Conservation (phyloP, 768 basidiomycete genomes). For the Nevesoporus exiguus region DNA sequence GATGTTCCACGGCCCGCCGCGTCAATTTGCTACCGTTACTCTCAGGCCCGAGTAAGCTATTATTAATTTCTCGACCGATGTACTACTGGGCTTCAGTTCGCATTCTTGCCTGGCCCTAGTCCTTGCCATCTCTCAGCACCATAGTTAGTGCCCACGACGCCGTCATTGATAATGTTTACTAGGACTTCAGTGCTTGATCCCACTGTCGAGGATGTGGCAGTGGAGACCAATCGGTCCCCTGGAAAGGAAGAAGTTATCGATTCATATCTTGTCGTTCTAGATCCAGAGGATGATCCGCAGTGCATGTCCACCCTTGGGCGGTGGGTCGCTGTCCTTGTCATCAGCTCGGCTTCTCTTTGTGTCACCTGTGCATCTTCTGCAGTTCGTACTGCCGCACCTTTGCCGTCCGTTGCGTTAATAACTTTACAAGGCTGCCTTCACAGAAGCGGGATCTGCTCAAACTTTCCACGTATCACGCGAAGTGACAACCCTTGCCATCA, state of each 20-base stretch:
- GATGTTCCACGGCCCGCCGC: background rate
- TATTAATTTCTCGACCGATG: background rate
- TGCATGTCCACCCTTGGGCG: constrained; percentile 38
- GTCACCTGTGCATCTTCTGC: constrained; percentile 56
- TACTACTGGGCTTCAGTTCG: background rate
- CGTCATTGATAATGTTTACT: constrained; percentile 4
- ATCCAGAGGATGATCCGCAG: constrained; percentile 42
- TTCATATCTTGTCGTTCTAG: constrained; percentile 35
- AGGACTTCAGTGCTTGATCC: constrained; percentile 5
- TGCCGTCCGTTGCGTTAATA: background rate
- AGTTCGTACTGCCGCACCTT: constrained; percentile 33
- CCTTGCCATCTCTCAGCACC: background rate
- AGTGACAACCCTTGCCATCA: constrained; percentile 48
- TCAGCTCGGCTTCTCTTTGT: constrained; percentile 46
- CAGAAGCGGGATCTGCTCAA: constrained; percentile 55
- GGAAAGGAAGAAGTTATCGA: constrained; percentile 5
- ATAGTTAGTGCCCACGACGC: background rate
- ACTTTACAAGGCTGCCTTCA: constrained; percentile 49
- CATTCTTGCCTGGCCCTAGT: too few species aligned
- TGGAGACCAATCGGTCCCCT: background rate
- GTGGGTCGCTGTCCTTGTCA: constrained; percentile 47
- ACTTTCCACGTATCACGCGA: constrained; percentile 52
- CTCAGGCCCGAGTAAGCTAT: constrained; percentile 3
- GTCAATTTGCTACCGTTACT: background rate
- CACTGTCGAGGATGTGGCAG: constrained; percentile 7